Percentiles rank a stretch among this genome's conserved stretches.
Conservation (phyloP, 1,284 basidiomycete genomes). For the Tilletia indica region DNA sequence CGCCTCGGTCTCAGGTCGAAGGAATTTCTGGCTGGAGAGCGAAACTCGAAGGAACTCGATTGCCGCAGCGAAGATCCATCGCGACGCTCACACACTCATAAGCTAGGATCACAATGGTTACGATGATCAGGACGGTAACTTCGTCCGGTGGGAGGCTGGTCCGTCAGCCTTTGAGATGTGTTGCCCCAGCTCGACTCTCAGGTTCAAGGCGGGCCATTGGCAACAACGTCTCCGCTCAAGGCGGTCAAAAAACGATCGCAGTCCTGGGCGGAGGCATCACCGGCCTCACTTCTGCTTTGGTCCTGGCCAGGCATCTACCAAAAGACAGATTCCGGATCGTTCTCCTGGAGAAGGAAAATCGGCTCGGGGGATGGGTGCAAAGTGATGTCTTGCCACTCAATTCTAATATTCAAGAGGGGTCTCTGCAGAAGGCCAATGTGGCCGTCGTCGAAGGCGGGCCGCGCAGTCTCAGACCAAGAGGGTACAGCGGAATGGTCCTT, state of each 20-base stretch:
- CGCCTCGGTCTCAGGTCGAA: no score
- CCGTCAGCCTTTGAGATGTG: no score
- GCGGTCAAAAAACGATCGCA: slow-evolving; percentile 52
- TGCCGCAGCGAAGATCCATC: no score
- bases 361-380: slow-evolving; percentile 80
- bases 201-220: no score
- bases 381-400: slow-evolving; percentile 64
- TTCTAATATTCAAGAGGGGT: not conserved
- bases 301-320: slow-evolving; percentile 70
- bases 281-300: slow-evolving; percentile 76
- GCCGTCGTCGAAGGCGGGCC: slow-evolving; percentile 78
- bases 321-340: slow-evolving; percentile 61
- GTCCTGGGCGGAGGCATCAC: slow-evolving; percentile 78
- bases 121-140: no score
- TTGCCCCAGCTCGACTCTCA: no score
- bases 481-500: slow-evolving; percentile 57
- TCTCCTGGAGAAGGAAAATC: slow-evolving; percentile 67
- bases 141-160: no score
- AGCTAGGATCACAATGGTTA: no score
- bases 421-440: slow-evolving; percentile 57
- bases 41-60: no score
- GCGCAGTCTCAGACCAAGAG: slow-evolving; percentile 46
- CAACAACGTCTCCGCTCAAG: no score
- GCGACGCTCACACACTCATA: no score
- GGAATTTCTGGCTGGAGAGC: no score